Conservation (phyloP, 371 early-diverging fungal species). For the Mortierella sp. region DNA sequence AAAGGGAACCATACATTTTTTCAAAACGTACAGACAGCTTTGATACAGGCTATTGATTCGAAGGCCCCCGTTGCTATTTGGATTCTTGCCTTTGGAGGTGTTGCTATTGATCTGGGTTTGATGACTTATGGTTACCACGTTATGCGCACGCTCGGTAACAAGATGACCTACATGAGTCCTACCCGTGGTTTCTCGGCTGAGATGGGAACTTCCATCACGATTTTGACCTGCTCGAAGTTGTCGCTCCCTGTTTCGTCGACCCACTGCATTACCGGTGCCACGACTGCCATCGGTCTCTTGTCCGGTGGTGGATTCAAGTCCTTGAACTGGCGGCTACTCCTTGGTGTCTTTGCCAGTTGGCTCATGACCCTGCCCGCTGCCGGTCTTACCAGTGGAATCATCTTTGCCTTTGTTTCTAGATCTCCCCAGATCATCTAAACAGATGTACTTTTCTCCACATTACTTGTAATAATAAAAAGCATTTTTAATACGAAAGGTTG, state of each 20-base stretch:
- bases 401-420: constrained; percentile 74
- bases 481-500: too few species aligned
- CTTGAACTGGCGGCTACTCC: constrained; percentile 86
- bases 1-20: too few species aligned
- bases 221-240: constrained; percentile 84
- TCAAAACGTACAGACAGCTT: too few species aligned
- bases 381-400: constrained; percentile 74
- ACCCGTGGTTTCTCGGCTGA: constrained; percentile 90
- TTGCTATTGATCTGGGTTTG: constrained; percentile 85
- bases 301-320: constrained; percentile 75
- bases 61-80: too few species aligned
- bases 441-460: too few species aligned
- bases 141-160: constrained; percentile 86
- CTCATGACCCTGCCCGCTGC: constrained; percentile 85
- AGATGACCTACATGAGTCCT: constrained; percentile 88
- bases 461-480: too few species aligned
- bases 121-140: constrained; percentile 76
- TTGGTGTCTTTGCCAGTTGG: constrained; percentile 81
- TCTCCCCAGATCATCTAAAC: constrained; percentile 58
- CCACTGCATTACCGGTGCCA: constrained; percentile 90
- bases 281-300: constrained; percentile 87
- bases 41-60: too few species aligned
- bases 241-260: constrained; percentile 90
- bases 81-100: constrained; percentile 62
- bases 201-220: constrained; percentile 84